These are phyloP conservation scores for Setaria italica DNA, from an alignment of 202 grass and related monocot genomes.

Conservation along the genomic window DNA sequence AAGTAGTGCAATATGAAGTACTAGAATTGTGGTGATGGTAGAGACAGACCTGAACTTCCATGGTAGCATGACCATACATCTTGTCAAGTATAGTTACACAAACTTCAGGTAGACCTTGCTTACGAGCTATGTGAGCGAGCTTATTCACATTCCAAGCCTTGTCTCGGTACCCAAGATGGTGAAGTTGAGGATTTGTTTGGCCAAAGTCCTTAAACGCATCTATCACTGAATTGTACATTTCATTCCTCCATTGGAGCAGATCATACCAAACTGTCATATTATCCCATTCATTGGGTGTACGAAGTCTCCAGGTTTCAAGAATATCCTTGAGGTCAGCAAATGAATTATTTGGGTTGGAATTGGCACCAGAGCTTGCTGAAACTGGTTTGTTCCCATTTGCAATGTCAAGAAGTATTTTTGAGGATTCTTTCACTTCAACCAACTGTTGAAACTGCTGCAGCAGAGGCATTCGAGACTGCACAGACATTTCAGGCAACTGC, in stretches of 20 bases:
- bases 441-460: conserved; percentile 98
- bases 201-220: conserved; percentile 94
- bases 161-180: conserved; percentile 98
- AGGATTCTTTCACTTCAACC: conserved; percentile 96
- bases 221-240: conserved; percentile 99
- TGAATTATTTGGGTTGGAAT: conserved; percentile 75
- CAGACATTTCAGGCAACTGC: conserved; percentile 97
- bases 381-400: conserved; percentile 95
- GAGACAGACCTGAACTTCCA: conserved; percentile 95
- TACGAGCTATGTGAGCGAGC: conserved; percentile 93
- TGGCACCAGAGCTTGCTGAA: conserved; percentile 80
- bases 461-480: conserved; percentile 88
- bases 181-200: conserved; percentile 94
- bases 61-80: conserved; percentile 99
- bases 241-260: conserved; percentile 97
- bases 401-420: conserved; percentile 94
- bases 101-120: conserved; percentile 96
- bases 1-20: conserved; percentile 13
- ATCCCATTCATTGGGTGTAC: conserved; percentile 99
- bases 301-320: conserved; percentile 96
- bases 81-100: conserved; percentile 98
- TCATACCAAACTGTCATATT: conserved; percentile 98
- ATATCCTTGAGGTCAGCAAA: conserved; percentile 99
- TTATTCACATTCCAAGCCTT: conserved; percentile 99
- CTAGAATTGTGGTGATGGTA: conserved; percentile 25